These are phyloP conservation scores for Adiantum capillusveneris DNA, from an alignment of 75 land plant species.

Conservation along the genomic window DNA sequence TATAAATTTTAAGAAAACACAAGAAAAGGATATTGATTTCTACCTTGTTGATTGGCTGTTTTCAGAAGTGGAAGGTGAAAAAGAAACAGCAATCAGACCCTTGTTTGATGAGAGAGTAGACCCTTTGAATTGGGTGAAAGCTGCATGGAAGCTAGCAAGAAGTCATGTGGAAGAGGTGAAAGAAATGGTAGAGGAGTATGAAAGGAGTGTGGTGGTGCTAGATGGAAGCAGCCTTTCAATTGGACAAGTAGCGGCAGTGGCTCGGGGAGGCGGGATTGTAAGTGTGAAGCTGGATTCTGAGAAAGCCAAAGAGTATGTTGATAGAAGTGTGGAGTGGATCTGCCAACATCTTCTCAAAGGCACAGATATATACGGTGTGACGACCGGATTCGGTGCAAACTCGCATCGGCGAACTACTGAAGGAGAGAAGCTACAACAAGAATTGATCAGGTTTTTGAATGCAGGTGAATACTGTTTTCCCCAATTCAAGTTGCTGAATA, in stretches of 20 bases:
- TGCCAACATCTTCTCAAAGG: conserved; percentile 52
- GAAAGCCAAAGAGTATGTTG: conserved; percentile 40
- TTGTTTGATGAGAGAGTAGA: conserved; percentile 11
- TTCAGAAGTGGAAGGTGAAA: too few relatives aligned
- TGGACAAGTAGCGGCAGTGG: conserved; percentile 39
- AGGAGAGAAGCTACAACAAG: conserved; percentile 65
- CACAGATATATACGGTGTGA: conserved; percentile 64
- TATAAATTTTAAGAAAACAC: too few relatives aligned
- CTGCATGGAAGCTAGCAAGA: conserved; percentile 4
- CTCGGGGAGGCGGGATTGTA: conserved; percentile 6
- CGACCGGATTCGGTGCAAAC: conserved; percentile 77
- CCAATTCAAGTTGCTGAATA: too few relatives aligned
- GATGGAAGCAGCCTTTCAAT: conserved; percentile 24
- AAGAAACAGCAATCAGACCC: too few relatives aligned
- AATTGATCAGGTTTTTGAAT: conserved; percentile 54
- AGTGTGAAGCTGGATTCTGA: conserved; percentile 4
- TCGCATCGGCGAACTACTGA: conserved; percentile 66
- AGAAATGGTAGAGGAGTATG: conserved; percentile 23
- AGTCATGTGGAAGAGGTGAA: conserved; percentile 16
- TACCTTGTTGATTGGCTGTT: too few relatives aligned
- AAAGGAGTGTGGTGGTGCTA: conserved; percentile 11
- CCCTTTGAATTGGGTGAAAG: conserved; percentile 22
- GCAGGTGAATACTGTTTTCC: conserved; percentile 14
- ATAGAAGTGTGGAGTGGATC: conserved; percentile 65
- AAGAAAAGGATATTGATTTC: too few relatives aligned